Percentiles rank a stretch among this genome's conserved stretches.
phyloP scores from a whole-genome alignment of 257 asterid species.

The Gentiana dahurica region DNA sequence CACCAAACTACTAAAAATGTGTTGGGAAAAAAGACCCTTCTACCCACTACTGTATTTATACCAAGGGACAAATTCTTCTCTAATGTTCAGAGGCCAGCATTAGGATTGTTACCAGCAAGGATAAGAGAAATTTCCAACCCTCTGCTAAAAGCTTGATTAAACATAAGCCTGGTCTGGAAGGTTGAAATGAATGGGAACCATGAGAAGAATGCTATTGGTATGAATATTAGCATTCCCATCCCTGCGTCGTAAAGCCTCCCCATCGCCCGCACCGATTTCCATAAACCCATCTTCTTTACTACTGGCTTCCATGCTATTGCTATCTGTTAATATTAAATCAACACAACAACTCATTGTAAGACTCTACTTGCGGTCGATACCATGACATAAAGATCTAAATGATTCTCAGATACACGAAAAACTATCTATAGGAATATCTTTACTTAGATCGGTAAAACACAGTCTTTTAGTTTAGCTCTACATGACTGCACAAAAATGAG shows the following conservation, averaged over 20 bases:
- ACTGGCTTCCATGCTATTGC: conserved; percentile 90
- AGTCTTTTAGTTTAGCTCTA: too few species aligned
- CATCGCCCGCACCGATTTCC: conserved; percentile 89
- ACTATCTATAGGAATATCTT: too few species aligned
- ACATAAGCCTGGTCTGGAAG: conserved; percentile 96
- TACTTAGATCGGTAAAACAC: too few species aligned
- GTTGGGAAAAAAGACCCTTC: too few species aligned
- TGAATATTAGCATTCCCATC: conserved; percentile 76
- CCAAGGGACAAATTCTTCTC: too few species aligned
- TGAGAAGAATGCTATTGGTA: conserved; percentile 76
- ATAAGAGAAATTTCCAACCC: conserved; percentile 94
- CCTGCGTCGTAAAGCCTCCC: conserved; percentile 86
- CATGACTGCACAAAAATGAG: too few species aligned
- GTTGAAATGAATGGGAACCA: conserved; percentile 98
- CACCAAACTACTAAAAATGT: too few species aligned
- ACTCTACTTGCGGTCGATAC: too few species aligned
- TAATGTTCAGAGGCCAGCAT: conserved; percentile 40
- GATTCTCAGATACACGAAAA: too few species aligned
- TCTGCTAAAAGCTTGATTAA: conserved; percentile 96
- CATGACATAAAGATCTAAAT: too few species aligned
- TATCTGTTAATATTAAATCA: conserved; percentile 31
- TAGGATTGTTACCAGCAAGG: conserved; percentile 95
- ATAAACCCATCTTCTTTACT: conserved; percentile 74
- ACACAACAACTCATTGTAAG: background rate
- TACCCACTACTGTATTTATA: too few species aligned